phyloP scores from a whole-genome alignment of 495 filamentous ascomycete species.

The Penicillium steckii region DNA sequence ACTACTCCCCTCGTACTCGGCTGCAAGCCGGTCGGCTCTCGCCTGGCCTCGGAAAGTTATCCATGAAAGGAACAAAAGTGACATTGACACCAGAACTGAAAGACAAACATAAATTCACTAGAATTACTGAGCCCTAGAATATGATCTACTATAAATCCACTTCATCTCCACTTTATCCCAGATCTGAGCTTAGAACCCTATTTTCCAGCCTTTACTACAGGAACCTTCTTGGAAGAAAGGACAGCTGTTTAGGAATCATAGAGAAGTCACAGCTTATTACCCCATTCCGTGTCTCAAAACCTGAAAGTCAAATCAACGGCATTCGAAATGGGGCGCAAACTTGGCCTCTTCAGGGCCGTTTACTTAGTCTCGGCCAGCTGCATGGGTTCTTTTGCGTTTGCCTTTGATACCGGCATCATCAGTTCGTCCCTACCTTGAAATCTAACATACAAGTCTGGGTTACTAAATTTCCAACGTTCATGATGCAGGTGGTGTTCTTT shows the following conservation, averaged over 20 bases:
- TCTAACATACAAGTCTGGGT: neutral
- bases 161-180: neutral
- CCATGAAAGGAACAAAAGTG: neutral
- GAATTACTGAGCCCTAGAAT: neutral
- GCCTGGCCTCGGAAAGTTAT: neutral
- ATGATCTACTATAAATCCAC: slow-evolving; percentile 1
- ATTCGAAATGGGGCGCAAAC: slow-evolving; percentile 28
- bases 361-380: slow-evolving; percentile 39
- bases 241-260: neutral
- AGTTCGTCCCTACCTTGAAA: slow-evolving; percentile 17
- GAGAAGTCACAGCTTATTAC: neutral
- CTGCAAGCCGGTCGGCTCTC: slow-evolving; percentile 20
- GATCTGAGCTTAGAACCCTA: neutral
- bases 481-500: slow-evolving; percentile 34
- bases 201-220: neutral
- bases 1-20: neutral
- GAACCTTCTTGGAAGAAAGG: neutral
- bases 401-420: slow-evolving; percentile 41
- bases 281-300: no score
- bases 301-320: no score
- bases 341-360: slow-evolving; percentile 32
- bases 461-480: neutral
- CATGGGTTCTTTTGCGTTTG: slow-evolving; percentile 41
- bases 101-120: neutral
- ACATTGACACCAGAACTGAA: neutral